A percentile compares a stretch with the other conserved stretches of the same genome.
Conservation (phyloP, 441 rosid species). For the Corymbia citriodora region DNA sequence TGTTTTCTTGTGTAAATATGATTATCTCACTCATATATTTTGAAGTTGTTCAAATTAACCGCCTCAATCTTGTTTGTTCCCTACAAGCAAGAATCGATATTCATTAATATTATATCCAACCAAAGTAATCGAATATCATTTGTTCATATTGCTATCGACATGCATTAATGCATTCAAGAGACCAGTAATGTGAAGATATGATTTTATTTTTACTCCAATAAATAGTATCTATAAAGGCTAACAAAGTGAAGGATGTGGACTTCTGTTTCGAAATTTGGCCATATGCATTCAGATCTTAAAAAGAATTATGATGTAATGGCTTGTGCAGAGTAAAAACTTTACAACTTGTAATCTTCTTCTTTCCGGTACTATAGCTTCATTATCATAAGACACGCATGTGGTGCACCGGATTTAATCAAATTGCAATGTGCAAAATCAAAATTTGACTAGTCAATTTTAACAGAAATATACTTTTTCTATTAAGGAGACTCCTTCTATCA, state of each 20-base stretch:
- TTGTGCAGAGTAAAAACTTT: no score
- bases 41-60: no score
- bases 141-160: not conserved
- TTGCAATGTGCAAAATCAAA: not conserved
- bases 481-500: no score
- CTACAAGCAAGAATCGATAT: not conserved
- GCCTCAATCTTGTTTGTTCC: not conserved
- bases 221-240: not conserved
- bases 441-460: no score
- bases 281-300: not conserved
- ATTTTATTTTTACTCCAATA: not conserved
- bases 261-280: not conserved
- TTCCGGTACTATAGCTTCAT: not conserved
- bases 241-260: not conserved
- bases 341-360: not conserved
- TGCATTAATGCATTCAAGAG: not conserved
- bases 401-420: not conserved
- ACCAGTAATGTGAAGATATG: not conserved
- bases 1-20: not conserved
- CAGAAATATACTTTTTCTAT: no score
- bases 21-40: no score
- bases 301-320: not conserved
- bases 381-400: not conserved
- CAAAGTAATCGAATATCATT: not conserved
- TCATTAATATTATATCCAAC: not conserved